Conservation (phyloP, 2,329 filamentous ascomycete species). For the Fusarium sp. region DNA sequence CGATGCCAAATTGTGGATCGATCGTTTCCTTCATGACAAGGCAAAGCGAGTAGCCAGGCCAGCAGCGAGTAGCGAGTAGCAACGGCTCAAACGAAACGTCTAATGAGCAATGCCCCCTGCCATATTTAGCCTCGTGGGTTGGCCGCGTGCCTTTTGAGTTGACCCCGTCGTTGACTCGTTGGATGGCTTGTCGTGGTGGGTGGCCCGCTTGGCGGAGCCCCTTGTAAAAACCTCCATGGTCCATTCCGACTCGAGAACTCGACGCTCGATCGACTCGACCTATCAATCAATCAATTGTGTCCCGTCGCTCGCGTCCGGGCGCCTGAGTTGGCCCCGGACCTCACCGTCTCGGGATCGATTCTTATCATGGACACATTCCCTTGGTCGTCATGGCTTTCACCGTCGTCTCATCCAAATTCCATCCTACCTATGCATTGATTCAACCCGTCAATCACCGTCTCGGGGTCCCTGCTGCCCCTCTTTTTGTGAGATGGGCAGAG, state of each 20-base stretch:
- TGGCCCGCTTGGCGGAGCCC: conserved; percentile 36
- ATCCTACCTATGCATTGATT: conserved; percentile 29
- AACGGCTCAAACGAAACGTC: conserved; percentile 35
- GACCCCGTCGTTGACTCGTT: conserved; percentile 37
- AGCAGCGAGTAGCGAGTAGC: conserved; percentile 22
- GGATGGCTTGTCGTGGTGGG: conserved; percentile 36
- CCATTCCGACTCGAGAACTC: conserved; percentile 26
- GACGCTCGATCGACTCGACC: conserved; percentile 29
- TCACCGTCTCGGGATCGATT: conserved; percentile 18
- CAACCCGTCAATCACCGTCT: conserved; percentile 31
- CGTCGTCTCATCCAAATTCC: conserved; percentile 36
- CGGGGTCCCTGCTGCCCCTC: conserved; percentile 32
- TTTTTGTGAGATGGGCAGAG: conserved; percentile 33
- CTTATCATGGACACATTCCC: conserved; percentile 21
- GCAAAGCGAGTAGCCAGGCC: conserved; percentile 21
- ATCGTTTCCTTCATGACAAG: conserved; percentile 19
- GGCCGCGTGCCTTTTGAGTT: conserved; percentile 42
- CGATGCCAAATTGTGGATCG: conserved; percentile 30
- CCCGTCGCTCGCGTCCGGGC: conserved; percentile 13
- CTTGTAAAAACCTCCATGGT: conserved; percentile 40
- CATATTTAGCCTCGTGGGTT: conserved; percentile 44
- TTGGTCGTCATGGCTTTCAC: conserved; percentile 18
- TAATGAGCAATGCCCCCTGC: conserved; percentile 37
- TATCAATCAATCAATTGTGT: conserved; percentile 37
- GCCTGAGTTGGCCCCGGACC: conserved; percentile 29